These are phyloP conservation scores for Aegilops longissima DNA, from an alignment of 176 grass and related monocot species.

Conservation along the genomic window DNA sequence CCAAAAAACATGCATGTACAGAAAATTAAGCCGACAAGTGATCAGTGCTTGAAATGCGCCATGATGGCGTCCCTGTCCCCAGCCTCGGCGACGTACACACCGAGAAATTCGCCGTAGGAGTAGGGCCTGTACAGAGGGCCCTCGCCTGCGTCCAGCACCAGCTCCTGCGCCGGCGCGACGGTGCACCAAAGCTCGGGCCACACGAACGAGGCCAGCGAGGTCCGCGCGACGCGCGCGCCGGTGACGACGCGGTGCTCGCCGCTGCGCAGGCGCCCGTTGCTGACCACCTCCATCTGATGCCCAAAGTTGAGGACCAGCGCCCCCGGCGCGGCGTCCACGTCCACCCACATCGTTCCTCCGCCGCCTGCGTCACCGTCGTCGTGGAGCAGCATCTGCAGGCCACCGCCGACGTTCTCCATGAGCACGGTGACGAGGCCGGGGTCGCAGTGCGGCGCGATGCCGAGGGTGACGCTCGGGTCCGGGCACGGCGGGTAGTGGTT, in stretches of 20 bases:
- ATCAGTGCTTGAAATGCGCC: constrained; percentile 2
- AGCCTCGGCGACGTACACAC: neutral
- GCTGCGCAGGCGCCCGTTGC: constrained; percentile 9
- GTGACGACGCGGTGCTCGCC: constrained; percentile 30
- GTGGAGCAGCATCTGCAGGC: constrained; percentile 29
- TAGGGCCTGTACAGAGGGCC: neutral
- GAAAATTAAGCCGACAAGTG: neutral
- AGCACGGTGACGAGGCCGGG: constrained; percentile 46
- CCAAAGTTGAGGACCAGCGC: constrained; percentile 54
- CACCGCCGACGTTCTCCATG: constrained; percentile 15
- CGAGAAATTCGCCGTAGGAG: neutral
- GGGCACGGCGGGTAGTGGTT: constrained; percentile 46
- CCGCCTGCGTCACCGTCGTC: constrained; percentile 21
- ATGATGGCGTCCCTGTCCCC: constrained; percentile 8
- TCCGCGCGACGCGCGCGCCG: neutral
- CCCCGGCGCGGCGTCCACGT: constrained; percentile 30
- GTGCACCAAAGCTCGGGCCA: neutral
- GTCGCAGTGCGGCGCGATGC: no score
- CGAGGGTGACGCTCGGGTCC: neutral
- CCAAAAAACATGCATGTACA: neutral
- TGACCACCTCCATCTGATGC: constrained; percentile 49
- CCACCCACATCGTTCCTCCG: neutral
- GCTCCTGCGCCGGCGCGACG: neutral
- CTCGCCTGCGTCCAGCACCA: neutral
- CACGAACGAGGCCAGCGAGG: constrained; percentile 24